Base-by-base conservation (phyloP, 805 yeast species). In the Candida ulmi region DNA sequence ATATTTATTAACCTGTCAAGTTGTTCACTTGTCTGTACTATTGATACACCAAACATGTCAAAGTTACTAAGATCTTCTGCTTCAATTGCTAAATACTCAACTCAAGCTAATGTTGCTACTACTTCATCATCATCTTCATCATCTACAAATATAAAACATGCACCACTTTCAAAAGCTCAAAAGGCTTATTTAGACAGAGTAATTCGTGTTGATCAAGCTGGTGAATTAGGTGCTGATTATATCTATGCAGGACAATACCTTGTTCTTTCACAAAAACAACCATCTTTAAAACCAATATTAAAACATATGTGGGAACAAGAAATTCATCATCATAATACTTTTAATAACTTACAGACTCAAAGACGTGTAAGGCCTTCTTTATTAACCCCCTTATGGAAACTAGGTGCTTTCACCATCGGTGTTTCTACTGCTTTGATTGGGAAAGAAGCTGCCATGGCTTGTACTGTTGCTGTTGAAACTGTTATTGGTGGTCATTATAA, bases 221-320 rank as follows among this genome's bases (percentile, higher is more conserved):
- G 99, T 30, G 99, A 93, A 59, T 73, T 93, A 11, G 99, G 97
- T 3, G 99, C 99, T 2, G 80, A 93, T 59, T 80, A 84, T 50
- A 93, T 93, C 37, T 93, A 93, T 60, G 79, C 81, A 43, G 99
- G 98, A 8, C 99, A 93, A 61, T 84, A 82, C 51, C 66, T 75
- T 30, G 88, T 88, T 2, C 66, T 93, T 37, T 76, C 84, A 11
- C 72, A 70, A 39, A 80, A 78, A 41, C 72, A 74, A 49, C 95
- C 95, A 2, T 77, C 80, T 42, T 66, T 91, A 42, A 86, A 79
- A 52, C 91, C 95, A 0, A 69, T 88, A 11, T 65, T 93, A 54
- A 76, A 79, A 53, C 97, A 93, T 58, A 93, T 93, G 99, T 90
- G 98, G 98, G 96, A 90, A 26, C 98, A 93, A 61, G 99, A 93